Evolutionary conservation across 352 stramenopile genomes (phyloP).

Genomic region (Phytophthora niederhauseri): DNA sequence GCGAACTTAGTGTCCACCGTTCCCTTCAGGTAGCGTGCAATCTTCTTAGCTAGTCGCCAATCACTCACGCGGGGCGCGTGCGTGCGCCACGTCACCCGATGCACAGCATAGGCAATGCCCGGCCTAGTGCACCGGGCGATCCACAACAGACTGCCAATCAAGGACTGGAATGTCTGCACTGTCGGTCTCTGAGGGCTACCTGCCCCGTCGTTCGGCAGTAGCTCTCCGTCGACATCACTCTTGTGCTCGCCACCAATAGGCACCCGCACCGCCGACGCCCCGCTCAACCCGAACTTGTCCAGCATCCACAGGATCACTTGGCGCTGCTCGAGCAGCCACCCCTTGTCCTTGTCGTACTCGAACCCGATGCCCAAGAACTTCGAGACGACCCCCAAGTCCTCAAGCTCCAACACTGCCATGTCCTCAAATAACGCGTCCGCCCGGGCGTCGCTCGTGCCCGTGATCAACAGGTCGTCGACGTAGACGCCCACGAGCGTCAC

Average conservation of each 20-base stretch:
- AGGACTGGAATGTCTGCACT: slow-evolving; percentile 34
- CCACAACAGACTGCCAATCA: slow-evolving; percentile 46
- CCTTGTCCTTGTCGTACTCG: not conserved
- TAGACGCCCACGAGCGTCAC: not conserved
- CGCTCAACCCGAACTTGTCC: not conserved
- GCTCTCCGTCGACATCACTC: not conserved
- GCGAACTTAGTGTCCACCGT: slow-evolving; percentile 22
- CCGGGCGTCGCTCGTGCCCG: not conserved
- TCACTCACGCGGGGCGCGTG: slow-evolving; percentile 21
- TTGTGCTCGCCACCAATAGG: not conserved
- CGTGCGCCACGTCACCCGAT: slow-evolving; percentile 19
- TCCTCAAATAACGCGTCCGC: not conserved
- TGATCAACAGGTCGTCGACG: not conserved
- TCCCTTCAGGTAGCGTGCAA: slow-evolving; percentile 31
- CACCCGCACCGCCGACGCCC: not conserved
- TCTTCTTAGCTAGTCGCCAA: slow-evolving; percentile 25
- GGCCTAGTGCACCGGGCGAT: slow-evolving; percentile 35
- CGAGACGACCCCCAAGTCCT: not conserved
- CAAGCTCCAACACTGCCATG: not conserved
- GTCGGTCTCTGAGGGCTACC: not conserved
- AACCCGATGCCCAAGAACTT: not conserved
- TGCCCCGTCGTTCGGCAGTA: not conserved
- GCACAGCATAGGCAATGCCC: slow-evolving; percentile 35
- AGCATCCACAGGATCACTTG: not conserved
- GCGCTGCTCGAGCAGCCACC: not conserved